Evolutionary conservation across 2,329 filamentous ascomycete genomes (phyloP).

Genomic region (Fusarium marasasianum): DNA sequence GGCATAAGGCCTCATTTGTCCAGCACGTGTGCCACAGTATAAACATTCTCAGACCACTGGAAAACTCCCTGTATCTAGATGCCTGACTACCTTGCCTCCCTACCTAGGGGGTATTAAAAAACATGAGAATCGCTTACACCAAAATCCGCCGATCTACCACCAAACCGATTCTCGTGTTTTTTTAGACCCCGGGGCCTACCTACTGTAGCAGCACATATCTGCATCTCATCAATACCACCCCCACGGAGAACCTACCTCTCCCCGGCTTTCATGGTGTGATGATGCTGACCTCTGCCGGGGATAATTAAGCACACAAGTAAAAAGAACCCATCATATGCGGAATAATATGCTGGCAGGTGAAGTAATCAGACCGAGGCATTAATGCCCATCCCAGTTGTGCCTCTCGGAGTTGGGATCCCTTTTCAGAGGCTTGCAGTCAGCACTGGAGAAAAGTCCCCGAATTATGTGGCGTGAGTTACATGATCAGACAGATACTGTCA

Average conservation of each 20-base stretch:
- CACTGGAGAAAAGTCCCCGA: background rate
- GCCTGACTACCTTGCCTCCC: background rate
- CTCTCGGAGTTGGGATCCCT: slow-evolving; percentile 27
- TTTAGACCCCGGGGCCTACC: background rate
- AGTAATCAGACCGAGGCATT: slow-evolving; percentile 19
- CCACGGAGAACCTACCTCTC: slow-evolving; percentile 11
- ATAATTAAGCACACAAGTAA: slow-evolving; percentile 14
- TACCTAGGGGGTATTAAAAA: too few relatives aligned
- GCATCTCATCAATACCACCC: slow-evolving; percentile 23
- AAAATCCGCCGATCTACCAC: too few relatives aligned
- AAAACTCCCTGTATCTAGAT: background rate
- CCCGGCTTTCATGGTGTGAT: slow-evolving; percentile 27
- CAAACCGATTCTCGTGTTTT: too few relatives aligned
- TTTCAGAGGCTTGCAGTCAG: slow-evolving; percentile 18
- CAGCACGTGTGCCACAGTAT: background rate
- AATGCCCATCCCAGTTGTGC: slow-evolving; percentile 1
- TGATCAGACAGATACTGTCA: background rate
- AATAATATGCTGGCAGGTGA: background rate
- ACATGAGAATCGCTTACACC: too few relatives aligned
- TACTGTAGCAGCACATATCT: background rate
- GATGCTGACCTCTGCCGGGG: slow-evolving; percentile 22
- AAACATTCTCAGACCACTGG: slow-evolving; percentile 1
- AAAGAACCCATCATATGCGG: slow-evolving; percentile 11
- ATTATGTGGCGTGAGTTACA: slow-evolving; percentile 3
- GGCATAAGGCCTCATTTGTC: slow-evolving; percentile 19